Conservation (phyloP, 2,329 filamentous ascomycete species). For the Balansia obtecta region DNA sequence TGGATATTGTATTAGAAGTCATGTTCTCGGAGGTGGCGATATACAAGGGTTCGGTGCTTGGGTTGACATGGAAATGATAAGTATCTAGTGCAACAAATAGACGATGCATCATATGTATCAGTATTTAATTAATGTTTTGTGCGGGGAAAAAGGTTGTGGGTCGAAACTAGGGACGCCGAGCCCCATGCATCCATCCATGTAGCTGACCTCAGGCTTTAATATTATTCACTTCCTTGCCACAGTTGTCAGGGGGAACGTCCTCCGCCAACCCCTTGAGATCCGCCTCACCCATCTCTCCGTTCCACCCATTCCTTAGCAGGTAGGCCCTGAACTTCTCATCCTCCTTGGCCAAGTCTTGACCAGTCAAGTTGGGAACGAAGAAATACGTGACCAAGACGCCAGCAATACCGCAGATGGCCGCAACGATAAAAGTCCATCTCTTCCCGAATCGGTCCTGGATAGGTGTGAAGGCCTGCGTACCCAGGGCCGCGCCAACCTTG, state of each 20-base stretch:
- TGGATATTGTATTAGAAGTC: no score
- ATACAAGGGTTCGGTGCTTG: no score
- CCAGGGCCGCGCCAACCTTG: conserved; percentile 37
- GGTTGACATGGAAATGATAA: no score
- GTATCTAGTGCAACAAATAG: no score
- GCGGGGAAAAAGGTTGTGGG: no score
- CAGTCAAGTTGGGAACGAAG: conserved; percentile 32
- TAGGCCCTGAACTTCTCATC: conserved; percentile 33
- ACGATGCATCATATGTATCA: no score
- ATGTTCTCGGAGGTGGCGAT: no score
- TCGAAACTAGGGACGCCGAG: no score
- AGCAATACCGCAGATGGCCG: conserved; percentile 34
- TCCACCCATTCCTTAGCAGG: conserved; percentile 31
- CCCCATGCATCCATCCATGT: no score
- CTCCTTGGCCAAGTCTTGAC: conserved; percentile 28
- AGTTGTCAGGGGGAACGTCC: conserved; percentile 3
- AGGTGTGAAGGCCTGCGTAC: conserved; percentile 36
- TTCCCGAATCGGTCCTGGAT: conserved; percentile 32
- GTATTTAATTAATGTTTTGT: no score
- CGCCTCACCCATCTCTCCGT: conserved; percentile 27
- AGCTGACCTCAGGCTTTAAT: background rate
- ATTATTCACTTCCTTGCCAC: background rate
- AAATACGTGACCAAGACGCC: conserved; percentile 34
- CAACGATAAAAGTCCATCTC: conserved; percentile 39
- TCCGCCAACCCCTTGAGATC: conserved; percentile 11